A percentile compares a stretch with the other conserved stretches of the same genome.
phyloP scores from a whole-genome alignment of 2,329 filamentous ascomycete genomes.

The Scopulariopsis brevicaulis region DNA sequence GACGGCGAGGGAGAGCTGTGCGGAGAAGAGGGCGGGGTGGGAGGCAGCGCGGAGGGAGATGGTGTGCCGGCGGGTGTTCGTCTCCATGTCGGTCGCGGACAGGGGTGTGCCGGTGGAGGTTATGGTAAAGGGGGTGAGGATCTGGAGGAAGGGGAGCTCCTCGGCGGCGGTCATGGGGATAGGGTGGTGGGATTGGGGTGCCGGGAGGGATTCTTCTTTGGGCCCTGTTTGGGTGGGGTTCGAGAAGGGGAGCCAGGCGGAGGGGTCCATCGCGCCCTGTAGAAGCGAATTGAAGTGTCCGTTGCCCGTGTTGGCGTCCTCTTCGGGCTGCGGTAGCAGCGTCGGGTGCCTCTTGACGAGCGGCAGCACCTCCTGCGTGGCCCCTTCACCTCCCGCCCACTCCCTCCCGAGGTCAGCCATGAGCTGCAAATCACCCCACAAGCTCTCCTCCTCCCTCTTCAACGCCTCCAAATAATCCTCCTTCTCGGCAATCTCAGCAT shows the following conservation, averaged over 20 bases:
- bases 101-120: slow-evolving; percentile 39
- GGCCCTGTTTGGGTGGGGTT: slow-evolving; percentile 16
- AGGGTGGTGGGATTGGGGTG: slow-evolving; percentile 51
- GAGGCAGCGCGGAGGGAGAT: slow-evolving; percentile 38
- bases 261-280: slow-evolving; percentile 36
- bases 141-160: slow-evolving; percentile 56
- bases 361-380: slow-evolving; percentile 1
- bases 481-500: slow-evolving; percentile 34
- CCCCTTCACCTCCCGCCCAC: neutral
- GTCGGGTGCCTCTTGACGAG: slow-evolving; percentile 20
- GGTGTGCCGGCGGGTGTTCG: slow-evolving; percentile 36
- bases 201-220: slow-evolving; percentile 20
- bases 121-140: slow-evolving; percentile 59
- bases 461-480: slow-evolving; percentile 40
- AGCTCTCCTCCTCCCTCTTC: slow-evolving; percentile 38
- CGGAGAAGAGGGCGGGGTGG: slow-evolving; percentile 28
- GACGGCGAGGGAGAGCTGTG: slow-evolving; percentile 46
- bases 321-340: slow-evolving; percentile 18
- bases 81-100: slow-evolving; percentile 16
- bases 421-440: slow-evolving; percentile 48
- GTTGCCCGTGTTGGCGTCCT: neutral
- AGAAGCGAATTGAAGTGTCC: slow-evolving; percentile 28
- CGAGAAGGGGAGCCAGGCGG: slow-evolving; percentile 39
- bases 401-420: slow-evolving; percentile 13
- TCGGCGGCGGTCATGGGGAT: slow-evolving; percentile 49